Evolutionary conservation across 495 filamentous ascomycete species (phyloP), one percentile per base, ranked within the genome.

Genomic region (Penicillium argentinense): DNA sequence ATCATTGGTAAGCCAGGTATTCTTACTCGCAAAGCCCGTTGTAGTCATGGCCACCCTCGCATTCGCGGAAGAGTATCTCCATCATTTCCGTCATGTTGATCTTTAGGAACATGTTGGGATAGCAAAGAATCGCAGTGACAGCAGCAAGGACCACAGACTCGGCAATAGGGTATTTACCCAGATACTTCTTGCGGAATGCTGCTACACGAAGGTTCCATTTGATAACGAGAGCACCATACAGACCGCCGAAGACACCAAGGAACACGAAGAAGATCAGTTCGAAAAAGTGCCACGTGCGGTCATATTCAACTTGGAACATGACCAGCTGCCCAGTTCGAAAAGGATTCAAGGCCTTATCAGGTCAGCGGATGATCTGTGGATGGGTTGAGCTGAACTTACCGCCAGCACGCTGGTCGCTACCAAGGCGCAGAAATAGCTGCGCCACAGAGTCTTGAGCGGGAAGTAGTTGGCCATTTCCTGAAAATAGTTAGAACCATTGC

Each of bases 71-170:
- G 2, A 98, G 72, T 49, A 96, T 95, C 65, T 97, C 91, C 93
- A 98, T 97, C 72, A 89, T 95, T 68, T 96, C 91, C 0, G 93
- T 97, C 93, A 98, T 97, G 67, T 98, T 95, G 57, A 98, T 97
- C 52, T 88, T 80, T 39, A 98, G 64, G 56, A 98, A 97, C 66
- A 88, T 91, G 63, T 97, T 98, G 1, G 91, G 93, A 57, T 92
- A 98, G 69, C 93, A 97, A 5, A 97, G 74, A 41, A 97, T 74
- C 3, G 92, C 95, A 9, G 93, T 97, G 6, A 81, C 76, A 1
- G 80, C 80, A 2, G 93, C 91, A 42, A 97, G 74, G 26, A 96
- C 60, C 1, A 89, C 89, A 5, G 89, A 85, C 67, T 98, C 93
- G n/a, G 90, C 73, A 9, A 97, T 79, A 5, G 93, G 85, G 69